Percentiles rank a stretch among this genome's conserved stretches.
These are phyloP conservation scores for Echites panduratus DNA, from an alignment of 257 asterid genomes.

Conservation along the genomic window DNA sequence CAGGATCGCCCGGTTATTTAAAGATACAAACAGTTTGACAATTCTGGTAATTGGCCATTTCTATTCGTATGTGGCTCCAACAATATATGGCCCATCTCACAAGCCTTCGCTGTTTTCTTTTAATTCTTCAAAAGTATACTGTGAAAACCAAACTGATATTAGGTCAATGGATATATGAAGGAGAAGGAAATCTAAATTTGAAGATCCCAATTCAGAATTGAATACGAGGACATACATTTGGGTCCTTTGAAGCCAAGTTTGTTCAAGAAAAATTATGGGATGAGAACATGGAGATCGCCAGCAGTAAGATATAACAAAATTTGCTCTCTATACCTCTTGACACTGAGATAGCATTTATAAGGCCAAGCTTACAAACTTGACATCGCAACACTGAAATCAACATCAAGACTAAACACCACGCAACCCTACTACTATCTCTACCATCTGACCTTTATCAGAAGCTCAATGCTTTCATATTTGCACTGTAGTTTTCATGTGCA, in stretches of 20 bases:
- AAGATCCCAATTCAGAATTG: not conserved
- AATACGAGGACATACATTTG: not conserved
- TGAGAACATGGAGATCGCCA: not conserved
- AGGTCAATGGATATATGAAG: not conserved
- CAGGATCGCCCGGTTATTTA: not conserved
- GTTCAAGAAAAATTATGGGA: not conserved
- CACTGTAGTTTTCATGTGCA: not conserved
- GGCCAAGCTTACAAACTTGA: not conserved
- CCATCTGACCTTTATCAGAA: not conserved
- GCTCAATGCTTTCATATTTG: not conserved
- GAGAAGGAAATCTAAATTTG: not conserved
- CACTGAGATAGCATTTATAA: not conserved
- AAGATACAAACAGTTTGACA: not conserved
- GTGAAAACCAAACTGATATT: not conserved
- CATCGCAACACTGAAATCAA: not conserved
- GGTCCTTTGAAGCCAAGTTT: not conserved
- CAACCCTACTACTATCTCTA: not conserved
- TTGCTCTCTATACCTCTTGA: not conserved
- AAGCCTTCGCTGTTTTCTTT: not conserved
- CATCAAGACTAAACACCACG: not conserved
- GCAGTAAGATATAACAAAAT: not conserved
- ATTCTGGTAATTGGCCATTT: constrained; percentile 1
- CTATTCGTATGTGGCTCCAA: not conserved
- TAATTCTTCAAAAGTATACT: not conserved
- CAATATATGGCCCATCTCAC: not conserved